Base-by-base conservation (phyloP, 1,284 basidiomycete genomes). In the Austroboletus rostrupii region DNA sequence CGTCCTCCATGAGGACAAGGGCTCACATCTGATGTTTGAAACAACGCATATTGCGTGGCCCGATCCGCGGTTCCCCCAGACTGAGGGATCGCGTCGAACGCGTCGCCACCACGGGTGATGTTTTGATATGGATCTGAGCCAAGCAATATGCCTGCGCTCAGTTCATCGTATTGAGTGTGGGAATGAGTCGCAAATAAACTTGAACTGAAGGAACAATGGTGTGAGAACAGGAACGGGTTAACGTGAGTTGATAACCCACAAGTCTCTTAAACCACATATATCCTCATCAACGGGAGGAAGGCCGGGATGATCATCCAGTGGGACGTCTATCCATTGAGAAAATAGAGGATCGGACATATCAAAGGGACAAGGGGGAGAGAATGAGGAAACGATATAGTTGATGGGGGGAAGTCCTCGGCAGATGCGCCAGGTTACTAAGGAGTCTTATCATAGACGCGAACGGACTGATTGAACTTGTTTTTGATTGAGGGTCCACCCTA, bases 401-500 rank as follows among this genome's bases (percentile, higher is more conserved):
- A 43, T 39, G 45, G 53, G 45, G 48, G 38, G 13, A 38, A 9
- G 20, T 43, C 2, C 8, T 47, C 17, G 21, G 29, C 36, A 53
- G 52, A 48, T 54, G 55, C 62, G 45, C 52, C 17, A 23, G 28
- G 36, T 45, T 45, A n/a, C n/a, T n/a, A 49, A 40, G 50, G 44
- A 31, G 47, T 64, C 69, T 66, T 66, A 70, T 66, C 65, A 37
- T 45, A 47, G 47, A 56, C 44, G 5, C 43, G 50, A 55, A 50
- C 41, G 36, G 54, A 37, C 40, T 61, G 53, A 65, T 58, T 66
- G 54, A 63, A 54, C 41, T 31, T 66, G 58, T 66, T 66, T 45
- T 68, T 54, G 45, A 55, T 67, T 68, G 65, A 49, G 68, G 68
- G 65, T 69, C 65, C 64, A 67, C 63, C 65, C 62, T 68, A 69